Conservation (phyloP, 495 filamentous ascomycete species). For the Patellaria atrata region DNA sequence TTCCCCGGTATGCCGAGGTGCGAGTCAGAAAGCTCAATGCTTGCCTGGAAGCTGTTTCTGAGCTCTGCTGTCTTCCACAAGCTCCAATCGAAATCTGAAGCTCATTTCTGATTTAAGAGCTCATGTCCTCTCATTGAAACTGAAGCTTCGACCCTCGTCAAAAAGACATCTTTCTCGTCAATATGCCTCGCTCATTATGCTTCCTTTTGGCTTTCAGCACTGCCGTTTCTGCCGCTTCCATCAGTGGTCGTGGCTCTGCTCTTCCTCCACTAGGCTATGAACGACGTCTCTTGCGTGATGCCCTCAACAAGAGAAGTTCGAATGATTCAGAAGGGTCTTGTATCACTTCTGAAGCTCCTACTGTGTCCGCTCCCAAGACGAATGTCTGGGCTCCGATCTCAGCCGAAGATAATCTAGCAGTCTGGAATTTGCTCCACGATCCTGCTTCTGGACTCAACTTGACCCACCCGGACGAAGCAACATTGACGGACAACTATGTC, state of each 20-base stretch:
- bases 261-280: slow-evolving; percentile 1
- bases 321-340: slow-evolving; percentile 6
- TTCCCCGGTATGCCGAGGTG: no score
- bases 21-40: no score
- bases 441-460: slow-evolving; percentile 10
- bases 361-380: slow-evolving; percentile 1
- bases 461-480: slow-evolving; percentile 10
- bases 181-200: no score
- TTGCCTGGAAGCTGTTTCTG: no score
- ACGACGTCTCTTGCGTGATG: slow-evolving; percentile 4
- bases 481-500: slow-evolving; percentile 11
- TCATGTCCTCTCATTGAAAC: no score
- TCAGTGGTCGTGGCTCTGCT: slow-evolving; percentile 1
- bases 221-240: no score
- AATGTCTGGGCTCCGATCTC: slow-evolving; percentile 9
- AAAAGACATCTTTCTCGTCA: no score
- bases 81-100: no score
- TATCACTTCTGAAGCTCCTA: neutral
- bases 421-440: slow-evolving; percentile 7
- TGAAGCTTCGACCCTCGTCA: no score
- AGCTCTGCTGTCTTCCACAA: no score
- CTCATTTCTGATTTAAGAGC: no score
- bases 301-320: slow-evolving; percentile 5
- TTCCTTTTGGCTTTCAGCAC: no score
- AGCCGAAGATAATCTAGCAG: slow-evolving; percentile 7